Base-by-base conservation (phyloP, 768 basidiomycete genomes). In the Amylocystis lapponica region DNA sequence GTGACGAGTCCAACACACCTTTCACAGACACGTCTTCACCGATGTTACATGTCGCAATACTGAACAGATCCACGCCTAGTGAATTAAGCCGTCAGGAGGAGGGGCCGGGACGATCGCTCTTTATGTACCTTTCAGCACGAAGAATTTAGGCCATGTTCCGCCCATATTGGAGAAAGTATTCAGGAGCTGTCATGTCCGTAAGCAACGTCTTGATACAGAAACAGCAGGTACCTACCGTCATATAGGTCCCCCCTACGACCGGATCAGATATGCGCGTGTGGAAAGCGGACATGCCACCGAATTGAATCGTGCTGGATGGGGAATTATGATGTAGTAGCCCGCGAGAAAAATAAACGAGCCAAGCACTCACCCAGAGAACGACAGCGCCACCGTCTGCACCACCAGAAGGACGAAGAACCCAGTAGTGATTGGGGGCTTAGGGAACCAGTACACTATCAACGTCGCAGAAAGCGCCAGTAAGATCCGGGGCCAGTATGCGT, bases 201-300 rank as follows among this genome's bases (percentile, higher is more conserved):
- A 22, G 16, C 20, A 42, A 17, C n/a, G n/a, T n/a, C 41, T 42
- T 11, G 33, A 37, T 31, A 27, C 23, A 39, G 23, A 25, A 31
- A 21, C 5, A 35, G 27, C 36, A 21, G n/a, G 9, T 23, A 66
- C 81, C 50, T 55, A 93, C 94, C 11, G 96, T 99, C 96, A 99
- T 99, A 64, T 99, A 99, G 0, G 96, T 99, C 39, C 96, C 96
- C 22, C 96, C 96, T 41, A 99, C 96, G 11, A 96, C 58, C 0
- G 96, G 96, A 59, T 99, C 96, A 1, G 96, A 92, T 27, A 99
- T 83, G 41, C 86, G 80, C 3, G 93, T 97, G 56, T 98, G 96
- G 75, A 98, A 99, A 3, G 96, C 96, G n/a, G 93, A 90, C 48
- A 98, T 92, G 8, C 96, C 93, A 16, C 97, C 95, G 58, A 98